These are phyloP conservation scores for Coelastrella sp. DNA, from an alignment of 139 green algal species.

Conservation along the genomic window DNA sequence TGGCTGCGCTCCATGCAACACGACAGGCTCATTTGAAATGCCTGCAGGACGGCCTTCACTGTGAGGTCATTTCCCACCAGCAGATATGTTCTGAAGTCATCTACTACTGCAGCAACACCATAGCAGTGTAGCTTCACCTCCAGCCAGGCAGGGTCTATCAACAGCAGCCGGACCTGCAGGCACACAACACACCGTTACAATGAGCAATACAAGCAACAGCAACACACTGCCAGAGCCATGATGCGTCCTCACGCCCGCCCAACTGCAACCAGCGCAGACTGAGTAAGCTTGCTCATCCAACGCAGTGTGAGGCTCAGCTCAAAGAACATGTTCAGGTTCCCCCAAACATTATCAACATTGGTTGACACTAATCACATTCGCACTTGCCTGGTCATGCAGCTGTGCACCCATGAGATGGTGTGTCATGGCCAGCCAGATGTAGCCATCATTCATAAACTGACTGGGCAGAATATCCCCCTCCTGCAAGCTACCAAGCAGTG, in stretches of 20 bases:
- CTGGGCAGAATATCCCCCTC: constrained; percentile 18
- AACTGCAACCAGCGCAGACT: too few relatives aligned
- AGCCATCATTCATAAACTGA: constrained; percentile 67
- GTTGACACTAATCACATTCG: background rate
- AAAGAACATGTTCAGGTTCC: too few relatives aligned
- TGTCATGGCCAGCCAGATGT: constrained; percentile 77
- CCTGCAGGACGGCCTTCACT: constrained; percentile 63
- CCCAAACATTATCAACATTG: too few relatives aligned
- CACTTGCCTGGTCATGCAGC: constrained; percentile 55
- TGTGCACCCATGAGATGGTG: constrained; percentile 75
- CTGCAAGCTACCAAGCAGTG: background rate
- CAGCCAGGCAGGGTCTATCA: constrained; percentile 80
- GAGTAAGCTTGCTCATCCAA: too few relatives aligned
- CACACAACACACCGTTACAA: background rate
- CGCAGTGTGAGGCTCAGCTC: too few relatives aligned
- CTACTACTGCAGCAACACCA: constrained; percentile 70
- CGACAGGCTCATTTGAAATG: constrained; percentile 84
- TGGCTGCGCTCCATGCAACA: constrained; percentile 70
- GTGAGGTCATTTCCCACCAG: constrained; percentile 36
- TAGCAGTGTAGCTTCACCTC: constrained; percentile 82
- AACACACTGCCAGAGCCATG: background rate
- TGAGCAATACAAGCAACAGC: background rate
- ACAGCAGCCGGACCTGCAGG: constrained; percentile 53
- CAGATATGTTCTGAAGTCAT: constrained; percentile 79
- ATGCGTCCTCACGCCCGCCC: too few relatives aligned